These are phyloP conservation scores for Aspergillus tamarii DNA, from an alignment of 2,329 filamentous ascomycete genomes.

Conservation along the genomic window DNA sequence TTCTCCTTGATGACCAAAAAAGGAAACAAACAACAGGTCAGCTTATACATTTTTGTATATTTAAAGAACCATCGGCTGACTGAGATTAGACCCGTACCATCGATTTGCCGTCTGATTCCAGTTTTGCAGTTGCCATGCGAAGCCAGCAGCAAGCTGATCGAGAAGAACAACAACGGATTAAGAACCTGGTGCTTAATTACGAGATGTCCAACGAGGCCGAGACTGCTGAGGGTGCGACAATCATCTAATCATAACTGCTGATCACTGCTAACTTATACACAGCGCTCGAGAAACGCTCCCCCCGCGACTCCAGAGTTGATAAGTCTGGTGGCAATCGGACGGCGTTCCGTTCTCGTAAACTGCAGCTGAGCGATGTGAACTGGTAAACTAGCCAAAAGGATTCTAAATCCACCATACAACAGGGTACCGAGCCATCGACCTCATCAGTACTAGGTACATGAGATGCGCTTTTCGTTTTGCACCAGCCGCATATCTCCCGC, in stretches of 20 bases:
- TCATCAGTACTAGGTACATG: not conserved
- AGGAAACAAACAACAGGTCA: constrained; percentile 90
- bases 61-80: constrained; percentile 20
- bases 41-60: constrained; percentile 18
- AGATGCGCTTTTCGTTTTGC: not conserved
- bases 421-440: not conserved
- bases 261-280: constrained; percentile 31
- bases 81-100: constrained; percentile 77
- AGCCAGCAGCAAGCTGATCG: constrained; percentile 92
- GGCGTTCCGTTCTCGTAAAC: constrained; percentile 81
- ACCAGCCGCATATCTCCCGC: not conserved
- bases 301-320: constrained; percentile 50
- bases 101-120: constrained; percentile 82
- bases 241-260: constrained; percentile 22
- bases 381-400: constrained; percentile 66
- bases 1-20: constrained; percentile 95
- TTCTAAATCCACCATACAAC: not conserved
- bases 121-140: constrained; percentile 94
- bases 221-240: constrained; percentile 74
- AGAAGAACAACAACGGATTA: constrained; percentile 97
- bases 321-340: constrained; percentile 67
- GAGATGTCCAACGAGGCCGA: constrained; percentile 83
- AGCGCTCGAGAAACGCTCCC: constrained; percentile 48
- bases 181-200: constrained; percentile 94
- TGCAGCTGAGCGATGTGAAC: constrained; percentile 95